Base-by-base conservation (phyloP, 1,284 basidiomycete species). In the Sparassis latifolia region DNA sequence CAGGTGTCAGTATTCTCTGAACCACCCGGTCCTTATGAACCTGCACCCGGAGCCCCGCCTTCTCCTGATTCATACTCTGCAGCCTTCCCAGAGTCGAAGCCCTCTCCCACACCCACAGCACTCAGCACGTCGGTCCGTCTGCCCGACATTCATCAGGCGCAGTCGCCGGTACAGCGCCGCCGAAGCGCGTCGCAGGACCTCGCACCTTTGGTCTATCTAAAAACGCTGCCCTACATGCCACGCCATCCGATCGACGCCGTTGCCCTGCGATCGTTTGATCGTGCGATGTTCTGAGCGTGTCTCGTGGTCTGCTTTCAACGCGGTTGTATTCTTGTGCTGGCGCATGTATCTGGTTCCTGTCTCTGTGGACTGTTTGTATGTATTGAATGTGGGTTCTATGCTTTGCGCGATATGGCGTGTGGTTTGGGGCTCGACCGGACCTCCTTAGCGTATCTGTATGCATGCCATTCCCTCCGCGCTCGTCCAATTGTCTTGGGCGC, bases 191-290 rank as follows among this genome's bases (percentile, higher is more conserved):
- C 40, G 38, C 10, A 45, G n/a, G 43, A 10, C 37, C 6, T 42
- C 33, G 28, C 41, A n/a, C 66, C 66, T 32, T 55, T 67, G 30
- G 54, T 63, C 12, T 67, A 65, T 52, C 55, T 61, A 42, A 50
- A 62, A 46, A 55, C 49, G 10, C 54, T 53, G 3, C 62, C 64
- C 32, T 64, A 66, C 49, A 60, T 57, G 33, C 62, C 64, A 31
- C 62, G 68, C 12, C 67, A 67, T 47, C 66, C 68, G 10, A 57
- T 67, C 40, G 68, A 69, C 51, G 62, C 65, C 40, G 60, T 61
- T 35, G 65, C 64, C 1, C 54, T 69, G 38, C 65, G 68, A 2
- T 52, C 56, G 33, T 48, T 55, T 52, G 65, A 52, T 56, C 62
- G 54, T 40, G 45, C 39, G 38, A 41, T 50, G 30, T 5, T 42